Conservation (phyloP, 2,329 filamentous ascomycete species). For the Dactylellina leptospora region DNA sequence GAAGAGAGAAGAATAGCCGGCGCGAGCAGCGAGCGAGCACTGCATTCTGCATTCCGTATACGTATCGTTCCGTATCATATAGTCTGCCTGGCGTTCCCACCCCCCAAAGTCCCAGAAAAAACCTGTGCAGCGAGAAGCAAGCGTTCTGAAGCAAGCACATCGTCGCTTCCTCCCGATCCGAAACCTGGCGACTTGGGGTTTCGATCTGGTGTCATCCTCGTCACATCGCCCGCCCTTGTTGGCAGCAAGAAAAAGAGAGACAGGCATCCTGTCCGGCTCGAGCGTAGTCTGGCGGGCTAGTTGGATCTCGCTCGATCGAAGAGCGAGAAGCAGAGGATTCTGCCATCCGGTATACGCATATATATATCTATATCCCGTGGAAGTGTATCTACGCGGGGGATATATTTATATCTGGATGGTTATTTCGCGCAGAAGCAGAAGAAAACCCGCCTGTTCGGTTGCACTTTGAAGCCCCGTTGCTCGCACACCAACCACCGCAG, state of each 20-base stretch:
- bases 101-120: background rate
- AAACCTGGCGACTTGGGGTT: constrained; percentile 46
- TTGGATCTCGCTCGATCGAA: too few species aligned
- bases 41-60: constrained; percentile 38
- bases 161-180: constrained; percentile 47
- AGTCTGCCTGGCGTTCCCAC: background rate
- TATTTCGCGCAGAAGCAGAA: constrained; percentile 25
- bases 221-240: constrained; percentile 35
- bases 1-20: background rate
- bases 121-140: constrained; percentile 1
- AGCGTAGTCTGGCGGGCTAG: background rate
- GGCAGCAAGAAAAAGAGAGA: background rate
- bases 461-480: constrained; percentile 11
- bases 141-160: background rate
- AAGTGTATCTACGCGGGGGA: background rate
- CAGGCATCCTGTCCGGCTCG: constrained; percentile 10
- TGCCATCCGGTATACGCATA: constrained; percentile 5
- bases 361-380: background rate
- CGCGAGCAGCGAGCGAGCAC: background rate
- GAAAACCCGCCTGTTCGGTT: background rate
- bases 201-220: constrained; percentile 46
- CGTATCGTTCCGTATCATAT: background rate
- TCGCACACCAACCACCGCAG: background rate
- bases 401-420: constrained; percentile 11
- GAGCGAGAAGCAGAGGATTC: background rate